These are phyloP conservation scores for Fonsecaea nubica DNA, from an alignment of 2,329 filamentous ascomycete genomes.

Conservation along the genomic window DNA sequence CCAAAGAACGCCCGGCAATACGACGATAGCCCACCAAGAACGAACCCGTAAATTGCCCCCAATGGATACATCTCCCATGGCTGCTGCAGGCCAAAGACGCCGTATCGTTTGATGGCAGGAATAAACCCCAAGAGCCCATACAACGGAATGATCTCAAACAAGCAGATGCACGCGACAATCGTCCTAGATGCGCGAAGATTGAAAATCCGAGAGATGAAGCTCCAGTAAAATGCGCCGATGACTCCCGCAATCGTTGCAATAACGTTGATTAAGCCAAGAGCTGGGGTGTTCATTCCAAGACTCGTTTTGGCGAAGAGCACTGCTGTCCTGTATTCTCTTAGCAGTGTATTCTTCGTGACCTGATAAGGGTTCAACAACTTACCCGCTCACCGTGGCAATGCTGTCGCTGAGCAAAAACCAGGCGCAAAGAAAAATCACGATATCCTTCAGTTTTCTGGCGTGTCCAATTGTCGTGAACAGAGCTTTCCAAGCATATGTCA, in stretches of 20 bases:
- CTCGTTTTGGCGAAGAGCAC: constrained; percentile 95
- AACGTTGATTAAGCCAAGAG: constrained; percentile 89
- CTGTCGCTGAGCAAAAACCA: constrained; percentile 97
- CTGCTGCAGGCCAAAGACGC: constrained; percentile 84
- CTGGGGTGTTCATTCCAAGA: constrained; percentile 85
- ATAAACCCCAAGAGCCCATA: constrained; percentile 91
- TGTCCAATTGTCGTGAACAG: constrained; percentile 79
- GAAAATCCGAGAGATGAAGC: constrained; percentile 73
- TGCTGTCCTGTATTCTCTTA: constrained; percentile 64
- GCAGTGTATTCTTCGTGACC: not conserved
- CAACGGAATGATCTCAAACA: constrained; percentile 91
- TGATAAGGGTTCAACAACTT: not conserved
- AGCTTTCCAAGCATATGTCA: constrained; percentile 83
- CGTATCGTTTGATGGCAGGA: constrained; percentile 75
- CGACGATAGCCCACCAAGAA: constrained; percentile 87
- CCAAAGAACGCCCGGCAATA: constrained; percentile 94
- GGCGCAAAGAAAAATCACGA: constrained; percentile 82
- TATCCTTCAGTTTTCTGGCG: constrained; percentile 75
- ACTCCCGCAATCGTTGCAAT: constrained; percentile 86
- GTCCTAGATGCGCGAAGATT: constrained; percentile 80
- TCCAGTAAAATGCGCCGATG: constrained; percentile 88
- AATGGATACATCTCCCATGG: constrained; percentile 97
- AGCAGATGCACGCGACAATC: constrained; percentile 84
- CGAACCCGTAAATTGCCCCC: constrained; percentile 88
- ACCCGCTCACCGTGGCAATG: constrained; percentile 87